Base-by-base conservation (phyloP, 345 rosid species). In the Psidium guajava region DNA sequence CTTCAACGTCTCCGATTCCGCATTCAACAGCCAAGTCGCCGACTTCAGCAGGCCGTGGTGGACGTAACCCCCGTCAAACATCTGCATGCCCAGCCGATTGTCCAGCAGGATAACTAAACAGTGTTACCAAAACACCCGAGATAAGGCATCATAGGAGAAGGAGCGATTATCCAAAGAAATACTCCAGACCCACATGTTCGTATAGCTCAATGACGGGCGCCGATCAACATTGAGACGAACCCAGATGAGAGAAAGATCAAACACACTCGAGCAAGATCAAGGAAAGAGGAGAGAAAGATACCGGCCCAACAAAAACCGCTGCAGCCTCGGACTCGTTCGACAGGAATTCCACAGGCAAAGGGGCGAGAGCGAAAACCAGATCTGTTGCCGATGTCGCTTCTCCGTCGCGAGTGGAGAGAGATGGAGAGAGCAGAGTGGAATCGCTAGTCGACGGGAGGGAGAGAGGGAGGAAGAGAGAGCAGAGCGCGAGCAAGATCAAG, bases 11-110 rank as follows among this genome's bases (percentile, higher is more conserved):
- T 93, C 96, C 5, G 94, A 88, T 86, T 97, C 99, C 87, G 89
- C 86, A 64, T 91, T 89, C 88, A 97, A 82, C 82, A 97, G 83
- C 99, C 99, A 97, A 61, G 74, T 52, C 49, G 99, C 99, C 8
- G 98, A 92, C 64, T 95, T 93, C 84, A 94, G 64, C 55, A 97
- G 87, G 82, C 99, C 99, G 80, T 91, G 93, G 85, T 97, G 99
- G 50, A 96, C 99, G 82, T 85, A 97, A 22, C 98, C 99, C 13
- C 98, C 98, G 15, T 92, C 95, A 44, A 93, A 89, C 98, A 89
- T 96, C 83, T 94, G 90, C 90, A 86, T 88, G 0, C 99, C 99
- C 5, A 95, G 85, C 42, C 91, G 81, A 83, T 97, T 97, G 75
- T 97, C 92, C 14, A 96, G 85, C 11, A 97, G 89, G 36, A 92